Percentiles rank a stretch among this genome's conserved stretches.
phyloP scores from a whole-genome alignment of 306 rosid species.

The Sphenostylis stenocarpa region DNA sequence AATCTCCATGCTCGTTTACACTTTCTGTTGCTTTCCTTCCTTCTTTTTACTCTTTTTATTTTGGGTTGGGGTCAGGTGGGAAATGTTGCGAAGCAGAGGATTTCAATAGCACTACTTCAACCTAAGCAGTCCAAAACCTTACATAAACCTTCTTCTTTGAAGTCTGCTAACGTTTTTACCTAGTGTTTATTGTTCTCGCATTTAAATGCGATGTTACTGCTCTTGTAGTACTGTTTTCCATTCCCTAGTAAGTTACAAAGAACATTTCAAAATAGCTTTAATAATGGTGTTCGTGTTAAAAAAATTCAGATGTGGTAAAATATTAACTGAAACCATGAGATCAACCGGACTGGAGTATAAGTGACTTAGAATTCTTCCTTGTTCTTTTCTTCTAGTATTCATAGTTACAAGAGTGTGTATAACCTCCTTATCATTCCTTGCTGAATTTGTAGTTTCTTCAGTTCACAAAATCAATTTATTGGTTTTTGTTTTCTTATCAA shows the following conservation, averaged over 20 bases:
- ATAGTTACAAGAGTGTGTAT: not conserved
- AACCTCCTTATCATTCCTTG: not conserved
- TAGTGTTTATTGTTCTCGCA: not conserved
- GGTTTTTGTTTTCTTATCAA: not conserved
- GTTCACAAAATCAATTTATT: slow-evolving; percentile 1
- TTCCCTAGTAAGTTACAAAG: slow-evolving; percentile 9
- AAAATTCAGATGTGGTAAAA: not conserved
- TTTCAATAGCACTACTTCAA: not conserved
- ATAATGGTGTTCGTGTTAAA: not conserved
- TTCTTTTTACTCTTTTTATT: not conserved
- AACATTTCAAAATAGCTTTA: not conserved
- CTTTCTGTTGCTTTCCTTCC: not conserved
- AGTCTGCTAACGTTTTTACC: not conserved
- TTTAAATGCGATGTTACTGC: not conserved
- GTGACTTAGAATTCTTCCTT: not conserved
- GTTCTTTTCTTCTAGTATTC: not conserved
- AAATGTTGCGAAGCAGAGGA: not conserved
- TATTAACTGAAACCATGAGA: slow-evolving; percentile 13
- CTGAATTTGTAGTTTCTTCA: not conserved
- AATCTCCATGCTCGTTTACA: not conserved
- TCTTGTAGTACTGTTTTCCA: not conserved
- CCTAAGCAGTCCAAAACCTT: not conserved
- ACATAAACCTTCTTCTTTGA: slow-evolving; percentile 8
- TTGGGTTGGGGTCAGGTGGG: not conserved
- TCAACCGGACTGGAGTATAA: not conserved